These are phyloP conservation scores for Claviceps humidiphila DNA, from an alignment of 2,329 filamentous ascomycete species.

Conservation along the genomic window DNA sequence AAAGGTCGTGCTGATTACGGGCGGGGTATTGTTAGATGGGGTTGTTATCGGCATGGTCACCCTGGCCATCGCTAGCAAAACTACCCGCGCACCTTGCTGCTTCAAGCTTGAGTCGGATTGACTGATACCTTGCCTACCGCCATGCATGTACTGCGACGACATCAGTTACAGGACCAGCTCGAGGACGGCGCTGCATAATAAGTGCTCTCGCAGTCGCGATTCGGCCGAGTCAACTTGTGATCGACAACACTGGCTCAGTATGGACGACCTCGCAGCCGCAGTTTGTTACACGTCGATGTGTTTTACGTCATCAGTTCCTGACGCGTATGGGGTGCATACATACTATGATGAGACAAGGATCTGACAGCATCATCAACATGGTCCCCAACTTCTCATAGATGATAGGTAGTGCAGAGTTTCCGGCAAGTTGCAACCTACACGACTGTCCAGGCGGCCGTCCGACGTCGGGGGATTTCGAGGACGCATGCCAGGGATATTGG, in stretches of 20 bases:
- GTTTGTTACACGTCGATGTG: constrained; percentile 26
- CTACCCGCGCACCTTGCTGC: too few species aligned
- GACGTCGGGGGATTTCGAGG: constrained; percentile 39
- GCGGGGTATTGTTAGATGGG: constrained; percentile 20
- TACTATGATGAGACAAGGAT: constrained; percentile 31
- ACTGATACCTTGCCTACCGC: constrained; percentile 14
- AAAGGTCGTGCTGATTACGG: constrained; percentile 29
- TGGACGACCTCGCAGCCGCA: constrained; percentile 18
- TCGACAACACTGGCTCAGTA: constrained; percentile 64
- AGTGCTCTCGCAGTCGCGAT: constrained; percentile 14
- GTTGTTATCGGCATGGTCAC: too few species aligned
- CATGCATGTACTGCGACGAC: constrained; percentile 28
- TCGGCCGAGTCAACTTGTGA: constrained; percentile 52
- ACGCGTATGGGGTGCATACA: constrained; percentile 57
- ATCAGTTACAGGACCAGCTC: constrained; percentile 23
- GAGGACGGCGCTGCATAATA: constrained; percentile 20
- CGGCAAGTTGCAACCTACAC: constrained; percentile 32
- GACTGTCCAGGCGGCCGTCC: constrained; percentile 34
- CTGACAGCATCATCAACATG: constrained; percentile 42
- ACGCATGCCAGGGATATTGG: constrained; percentile 41
- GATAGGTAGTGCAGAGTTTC: constrained; percentile 34
- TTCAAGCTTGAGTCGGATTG: too few species aligned
- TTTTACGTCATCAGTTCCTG: constrained; percentile 39
- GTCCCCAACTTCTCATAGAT: constrained; percentile 20
- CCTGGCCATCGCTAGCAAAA: too few species aligned